Base-by-base conservation (phyloP, 1,284 basidiomycete genomes). In the Hortiboletus rubellus region DNA sequence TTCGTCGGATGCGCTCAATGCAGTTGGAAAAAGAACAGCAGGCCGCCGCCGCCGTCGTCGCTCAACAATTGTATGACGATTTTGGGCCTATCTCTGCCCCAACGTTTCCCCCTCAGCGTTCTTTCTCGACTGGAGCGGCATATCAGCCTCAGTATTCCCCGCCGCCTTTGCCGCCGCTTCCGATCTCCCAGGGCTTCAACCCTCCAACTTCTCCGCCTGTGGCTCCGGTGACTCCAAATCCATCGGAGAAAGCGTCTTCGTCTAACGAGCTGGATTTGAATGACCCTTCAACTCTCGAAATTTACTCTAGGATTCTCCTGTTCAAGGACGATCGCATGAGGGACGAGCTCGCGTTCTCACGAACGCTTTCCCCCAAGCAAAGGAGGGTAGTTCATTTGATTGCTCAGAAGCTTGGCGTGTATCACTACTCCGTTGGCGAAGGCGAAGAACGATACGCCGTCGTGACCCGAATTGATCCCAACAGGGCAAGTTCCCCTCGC, bases 251-350 rank as follows among this genome's bases (percentile, higher is more conserved):
- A 67, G 73, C 81, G 54, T 76, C 78, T 42, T 46, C 63, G 56
- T 76, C 84, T 7, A 85, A 80, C 66, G 90, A 92, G 72, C 83
- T 99, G 54, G 96, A 99, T 74, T 81, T 99, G 66, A 98, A 99
- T 70, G 96, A 99, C 73, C 89, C 96, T 2, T 87, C 89, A 37
- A 96, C 95, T 10, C 81, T 99, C 62, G 95, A 98, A 73, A 97
- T 99, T 66, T 99, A 98, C 73, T 98, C 96, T 55, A 85, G 96
- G 63, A 94, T 98, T 55, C 78, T 98, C 46, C 82, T 98, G 43
- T 99, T 99, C 87, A 98, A 97, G 77, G 96, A 98, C 67, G 96
- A 99, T 73, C 88, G 85, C 62, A 96, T 99, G 92, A 86, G 97
- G 36, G 96, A 99, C 67, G 96, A 99, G 75, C 85, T 99, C 42